phyloP scores from a whole-genome alignment of 2,329 filamentous ascomycete genomes.

The Sarocladiaceae sp. region DNA sequence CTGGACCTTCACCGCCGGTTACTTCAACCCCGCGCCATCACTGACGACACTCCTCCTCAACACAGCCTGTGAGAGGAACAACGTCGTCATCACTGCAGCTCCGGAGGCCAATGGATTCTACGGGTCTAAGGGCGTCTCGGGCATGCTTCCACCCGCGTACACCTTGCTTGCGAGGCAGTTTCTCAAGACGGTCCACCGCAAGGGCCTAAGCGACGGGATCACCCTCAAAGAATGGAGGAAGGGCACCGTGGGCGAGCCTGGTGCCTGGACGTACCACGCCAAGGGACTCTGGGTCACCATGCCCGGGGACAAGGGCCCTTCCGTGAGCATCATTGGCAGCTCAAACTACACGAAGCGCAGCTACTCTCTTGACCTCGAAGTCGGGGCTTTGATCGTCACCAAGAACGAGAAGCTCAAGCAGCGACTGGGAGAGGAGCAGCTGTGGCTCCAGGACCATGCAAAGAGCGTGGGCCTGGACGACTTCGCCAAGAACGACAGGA shows the following conservation, averaged over 20 bases:
- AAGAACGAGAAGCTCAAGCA: slow-evolving; percentile 63
- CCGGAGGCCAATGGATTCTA: slow-evolving; percentile 96
- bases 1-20: slow-evolving; percentile 97
- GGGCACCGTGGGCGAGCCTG: slow-evolving; percentile 73
- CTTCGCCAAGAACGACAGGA: slow-evolving; percentile 72
- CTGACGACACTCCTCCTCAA: slow-evolving; percentile 73
- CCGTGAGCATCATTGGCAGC: slow-evolving; percentile 79
- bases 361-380: slow-evolving; percentile 87
- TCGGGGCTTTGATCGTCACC: slow-evolving; percentile 81
- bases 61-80: slow-evolving; percentile 54
- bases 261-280: slow-evolving; percentile 95
- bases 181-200: slow-evolving; percentile 49
- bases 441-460: slow-evolving; percentile 72
- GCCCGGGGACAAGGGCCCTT: slow-evolving; percentile 57
- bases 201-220: slow-evolving; percentile 50
- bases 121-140: slow-evolving; percentile 77
- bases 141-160: slow-evolving; percentile 86
- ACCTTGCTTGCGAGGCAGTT: slow-evolving; percentile 82
- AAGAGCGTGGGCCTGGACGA: slow-evolving; percentile 65
- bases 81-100: slow-evolving; percentile 85
- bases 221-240: slow-evolving; percentile 80
- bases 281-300: slow-evolving; percentile 91
- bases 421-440: slow-evolving; percentile 71
- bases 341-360: slow-evolving; percentile 95
- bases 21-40: slow-evolving; percentile 91